Conservation (phyloP, 192 early-diverging fungal species). For the Coemansia sp. region DNA sequence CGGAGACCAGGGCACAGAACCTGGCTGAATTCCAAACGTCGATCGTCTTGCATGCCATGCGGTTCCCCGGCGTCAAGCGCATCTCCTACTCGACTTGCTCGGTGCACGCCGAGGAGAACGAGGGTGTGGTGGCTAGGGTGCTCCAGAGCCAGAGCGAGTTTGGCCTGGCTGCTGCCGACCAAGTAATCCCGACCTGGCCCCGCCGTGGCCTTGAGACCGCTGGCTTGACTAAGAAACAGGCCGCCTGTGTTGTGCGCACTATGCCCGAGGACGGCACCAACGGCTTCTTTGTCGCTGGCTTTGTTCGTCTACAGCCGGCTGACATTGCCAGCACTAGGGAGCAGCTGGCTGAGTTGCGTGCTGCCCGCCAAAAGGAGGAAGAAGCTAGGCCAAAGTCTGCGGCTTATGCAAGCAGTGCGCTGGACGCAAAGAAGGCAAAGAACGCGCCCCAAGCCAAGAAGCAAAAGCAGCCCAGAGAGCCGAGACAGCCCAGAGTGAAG, state of each 20-base stretch:
- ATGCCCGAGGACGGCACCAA: slow-evolving; percentile 82
- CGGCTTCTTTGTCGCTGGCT: slow-evolving; percentile 97
- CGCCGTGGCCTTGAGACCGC: slow-evolving; percentile 63
- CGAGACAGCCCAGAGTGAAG: neutral
- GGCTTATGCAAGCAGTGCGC: neutral
- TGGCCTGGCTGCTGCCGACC: slow-evolving; percentile 51
- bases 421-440: neutral
- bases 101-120: slow-evolving; percentile 88
- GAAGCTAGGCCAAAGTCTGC: neutral
- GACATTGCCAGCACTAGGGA: slow-evolving; percentile 11
- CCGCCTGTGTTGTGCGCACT: slow-evolving; percentile 69
- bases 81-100: slow-evolving; percentile 98
- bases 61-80: slow-evolving; percentile 78
- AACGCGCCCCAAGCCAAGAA: neutral
- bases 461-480: neutral
- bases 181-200: slow-evolving; percentile 76
- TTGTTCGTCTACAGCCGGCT: slow-evolving; percentile 55
- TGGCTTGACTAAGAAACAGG: slow-evolving; percentile 49
- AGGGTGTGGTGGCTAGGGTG: slow-evolving; percentile 81
- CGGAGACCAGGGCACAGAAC: slow-evolving; percentile 57
- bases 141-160: slow-evolving; percentile 60
- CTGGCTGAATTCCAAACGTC: slow-evolving; percentile 86
- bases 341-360: slow-evolving; percentile 11
- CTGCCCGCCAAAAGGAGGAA: neutral
- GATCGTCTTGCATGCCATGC: slow-evolving; percentile 80